Percentiles rank a stretch among this genome's conserved stretches.
Evolutionary conservation across 345 rosid genomes (phyloP).

Genomic region (Boechera stricta): DNA sequence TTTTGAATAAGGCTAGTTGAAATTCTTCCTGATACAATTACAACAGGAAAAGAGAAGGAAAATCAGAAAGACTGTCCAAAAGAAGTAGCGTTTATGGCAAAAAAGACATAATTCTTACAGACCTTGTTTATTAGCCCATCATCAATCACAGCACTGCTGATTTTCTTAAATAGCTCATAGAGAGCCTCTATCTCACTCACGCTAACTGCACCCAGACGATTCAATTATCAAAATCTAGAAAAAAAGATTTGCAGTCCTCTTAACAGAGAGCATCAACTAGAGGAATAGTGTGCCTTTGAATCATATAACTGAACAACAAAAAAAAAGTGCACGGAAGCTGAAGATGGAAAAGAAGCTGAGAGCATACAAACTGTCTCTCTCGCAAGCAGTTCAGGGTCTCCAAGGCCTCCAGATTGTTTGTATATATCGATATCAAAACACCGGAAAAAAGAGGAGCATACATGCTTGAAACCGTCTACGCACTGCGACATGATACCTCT

Average conservation of each 20-base stretch:
- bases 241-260: slow-evolving; percentile 9
- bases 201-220: slow-evolving; percentile 62
- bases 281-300: slow-evolving; percentile 9
- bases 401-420: slow-evolving; percentile 68
- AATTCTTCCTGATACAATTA: slow-evolving; percentile 61
- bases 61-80: slow-evolving; percentile 20
- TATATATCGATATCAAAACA: slow-evolving; percentile 75
- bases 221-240: slow-evolving; percentile 13
- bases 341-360: slow-evolving; percentile 25
- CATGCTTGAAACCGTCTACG: slow-evolving; percentile 66
- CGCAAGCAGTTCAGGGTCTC: slow-evolving; percentile 81
- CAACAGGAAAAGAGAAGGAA: background rate
- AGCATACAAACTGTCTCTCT: slow-evolving; percentile 86
- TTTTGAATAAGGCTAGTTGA: slow-evolving; percentile 70
- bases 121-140: slow-evolving; percentile 97
- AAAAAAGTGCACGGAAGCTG: slow-evolving; percentile 2
- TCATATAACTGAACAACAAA: slow-evolving; percentile 23
- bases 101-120: slow-evolving; percentile 10
- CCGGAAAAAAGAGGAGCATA: slow-evolving; percentile 54
- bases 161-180: slow-evolving; percentile 93
- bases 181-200: slow-evolving; percentile 95
- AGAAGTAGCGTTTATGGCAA: background rate
- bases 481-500: slow-evolving; percentile 81
- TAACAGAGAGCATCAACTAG: slow-evolving; percentile 16
- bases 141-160: slow-evolving; percentile 93